Evolutionary conservation across 2,329 filamentous ascomycete species (phyloP).

Genomic region (Sporothrix curviconia): DNA sequence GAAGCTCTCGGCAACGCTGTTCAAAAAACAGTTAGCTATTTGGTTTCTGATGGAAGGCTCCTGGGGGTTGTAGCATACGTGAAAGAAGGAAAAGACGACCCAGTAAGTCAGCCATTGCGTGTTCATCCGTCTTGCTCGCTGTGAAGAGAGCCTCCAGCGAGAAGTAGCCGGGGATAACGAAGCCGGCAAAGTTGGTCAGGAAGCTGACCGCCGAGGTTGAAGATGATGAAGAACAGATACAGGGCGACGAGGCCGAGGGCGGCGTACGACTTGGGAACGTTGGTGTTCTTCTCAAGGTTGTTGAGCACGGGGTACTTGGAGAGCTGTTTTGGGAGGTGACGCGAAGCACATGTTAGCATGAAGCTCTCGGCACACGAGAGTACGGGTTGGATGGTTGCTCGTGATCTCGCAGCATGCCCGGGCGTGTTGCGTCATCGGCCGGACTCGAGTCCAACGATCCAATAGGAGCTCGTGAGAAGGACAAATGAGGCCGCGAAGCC

Average conservation of each 20-base stretch:
- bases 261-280: conserved; percentile 78
- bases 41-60: background rate
- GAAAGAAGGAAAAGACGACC: conserved; percentile 77
- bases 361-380: too few relatives aligned
- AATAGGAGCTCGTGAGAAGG: background rate
- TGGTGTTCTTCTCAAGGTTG: conserved; percentile 80
- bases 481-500: background rate
- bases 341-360: background rate
- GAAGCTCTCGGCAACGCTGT: conserved; percentile 68
- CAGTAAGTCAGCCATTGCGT: conserved; percentile 82
- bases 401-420: background rate
- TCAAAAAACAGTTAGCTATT: conserved; percentile 12
- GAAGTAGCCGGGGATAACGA: conserved; percentile 78
- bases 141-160: conserved; percentile 73
- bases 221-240: conserved; percentile 88
- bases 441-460: background rate
- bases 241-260: conserved; percentile 68
- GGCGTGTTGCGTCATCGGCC: conserved; percentile 1
- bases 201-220: conserved; percentile 88
- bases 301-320: conserved; percentile 78
- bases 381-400: too few relatives aligned
- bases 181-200: conserved; percentile 79
- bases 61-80: too few relatives aligned
- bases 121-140: conserved; percentile 63
- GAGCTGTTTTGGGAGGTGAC: too few relatives aligned